phyloP scores from a whole-genome alignment of 805 yeast genomes.

The Ogataea wickerhamii region DNA sequence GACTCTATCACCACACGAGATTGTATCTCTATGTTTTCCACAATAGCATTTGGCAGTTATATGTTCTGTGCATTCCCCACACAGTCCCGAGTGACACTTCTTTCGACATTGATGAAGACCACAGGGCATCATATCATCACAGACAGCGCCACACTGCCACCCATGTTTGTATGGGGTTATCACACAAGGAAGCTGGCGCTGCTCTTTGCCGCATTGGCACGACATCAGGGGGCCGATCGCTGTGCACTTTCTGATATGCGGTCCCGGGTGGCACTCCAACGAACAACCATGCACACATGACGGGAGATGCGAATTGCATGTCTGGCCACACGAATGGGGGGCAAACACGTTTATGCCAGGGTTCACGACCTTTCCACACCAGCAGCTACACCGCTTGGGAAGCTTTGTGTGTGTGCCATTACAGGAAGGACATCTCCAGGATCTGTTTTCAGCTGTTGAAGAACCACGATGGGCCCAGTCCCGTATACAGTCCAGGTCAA shows the following conservation, averaged over 20 bases:
- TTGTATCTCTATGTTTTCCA: constrained; percentile 48
- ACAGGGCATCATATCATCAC: constrained; percentile 65
- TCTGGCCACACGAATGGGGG: constrained; percentile 89
- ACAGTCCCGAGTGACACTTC: constrained; percentile 75
- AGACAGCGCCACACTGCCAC: constrained; percentile 62
- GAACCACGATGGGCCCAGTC: constrained; percentile 85
- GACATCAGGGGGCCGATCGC: constrained; percentile 68
- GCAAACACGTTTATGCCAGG: constrained; percentile 56
- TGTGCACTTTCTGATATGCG: constrained; percentile 72
- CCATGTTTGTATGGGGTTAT: constrained; percentile 65
- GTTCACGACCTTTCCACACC: constrained; percentile 81
- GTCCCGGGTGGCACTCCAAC: constrained; percentile 82
- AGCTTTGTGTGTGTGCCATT: constrained; percentile 44
- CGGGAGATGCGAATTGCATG: constrained; percentile 56
- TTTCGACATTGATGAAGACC: constrained; percentile 62
- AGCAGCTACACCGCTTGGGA: constrained; percentile 65
- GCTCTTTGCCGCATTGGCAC: constrained; percentile 71
- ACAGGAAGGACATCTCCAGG: constrained; percentile 89
- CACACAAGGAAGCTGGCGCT: constrained; percentile 67
- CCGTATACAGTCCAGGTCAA: constrained; percentile 77
- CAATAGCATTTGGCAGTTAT: constrained; percentile 66
- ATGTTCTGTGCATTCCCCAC: constrained; percentile 64
- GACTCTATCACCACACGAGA: constrained; percentile 43
- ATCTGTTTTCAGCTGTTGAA: constrained; percentile 51
- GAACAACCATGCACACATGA: constrained; percentile 74